These are phyloP conservation scores for Cyberlindnera bimundalis DNA, from an alignment of 805 yeast genomes.

Conservation along the genomic window DNA sequence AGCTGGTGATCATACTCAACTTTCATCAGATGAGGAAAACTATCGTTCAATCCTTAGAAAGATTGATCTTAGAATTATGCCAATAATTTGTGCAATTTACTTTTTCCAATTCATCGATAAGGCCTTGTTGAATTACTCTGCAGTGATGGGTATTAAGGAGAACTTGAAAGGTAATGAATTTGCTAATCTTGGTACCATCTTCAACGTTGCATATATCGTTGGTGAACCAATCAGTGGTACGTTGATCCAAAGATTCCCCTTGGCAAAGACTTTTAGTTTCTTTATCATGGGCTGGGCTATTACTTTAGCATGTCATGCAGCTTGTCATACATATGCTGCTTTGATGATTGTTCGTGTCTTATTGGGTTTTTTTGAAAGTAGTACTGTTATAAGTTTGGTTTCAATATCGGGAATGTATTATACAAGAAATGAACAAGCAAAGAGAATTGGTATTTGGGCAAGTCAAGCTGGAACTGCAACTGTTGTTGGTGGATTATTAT, in stretches of 20 bases:
- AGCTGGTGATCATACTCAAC: neutral
- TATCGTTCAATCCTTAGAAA: constrained; percentile 12
- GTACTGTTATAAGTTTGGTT: constrained; percentile 52
- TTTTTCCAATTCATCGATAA: constrained; percentile 56
- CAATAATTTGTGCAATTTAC: constrained; percentile 45
- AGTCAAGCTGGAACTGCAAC: constrained; percentile 49
- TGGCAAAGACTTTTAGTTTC: constrained; percentile 44
- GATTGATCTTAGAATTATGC: constrained; percentile 18
- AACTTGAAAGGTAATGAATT: constrained; percentile 46
- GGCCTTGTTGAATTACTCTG: constrained; percentile 52
- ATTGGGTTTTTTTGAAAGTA: constrained; percentile 49
- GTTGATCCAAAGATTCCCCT: constrained; percentile 47
- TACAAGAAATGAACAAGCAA: constrained; percentile 47
- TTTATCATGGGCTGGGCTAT: constrained; percentile 50
- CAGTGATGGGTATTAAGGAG: constrained; percentile 58
- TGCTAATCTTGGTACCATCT: constrained; percentile 49
- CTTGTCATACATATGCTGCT: constrained; percentile 47
- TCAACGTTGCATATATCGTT: constrained; percentile 47
- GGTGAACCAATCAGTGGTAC: constrained; percentile 46
- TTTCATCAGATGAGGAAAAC: neutral
- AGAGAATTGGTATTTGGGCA: constrained; percentile 51
- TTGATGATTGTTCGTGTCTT: constrained; percentile 49
- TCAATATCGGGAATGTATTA: constrained; percentile 59
- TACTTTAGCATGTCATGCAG: constrained; percentile 44
- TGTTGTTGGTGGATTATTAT: constrained; percentile 41